Evolutionary conservation across 2,329 filamentous ascomycete species (phyloP).

Genomic region (Colletotrichum abscissum): DNA sequence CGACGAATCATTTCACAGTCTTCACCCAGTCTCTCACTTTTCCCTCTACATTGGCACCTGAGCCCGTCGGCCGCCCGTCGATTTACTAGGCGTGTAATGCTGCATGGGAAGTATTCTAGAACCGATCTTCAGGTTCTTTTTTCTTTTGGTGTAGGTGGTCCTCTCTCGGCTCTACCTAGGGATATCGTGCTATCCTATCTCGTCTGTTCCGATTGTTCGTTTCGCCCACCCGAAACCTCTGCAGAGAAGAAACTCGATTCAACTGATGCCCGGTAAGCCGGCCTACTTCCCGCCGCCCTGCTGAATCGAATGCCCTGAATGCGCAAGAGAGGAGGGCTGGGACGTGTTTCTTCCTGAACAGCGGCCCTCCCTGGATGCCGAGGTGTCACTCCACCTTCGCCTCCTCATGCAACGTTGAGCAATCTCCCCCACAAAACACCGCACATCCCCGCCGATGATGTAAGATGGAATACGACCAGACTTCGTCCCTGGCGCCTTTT

Average conservation of each 20-base stretch:
- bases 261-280: conserved; percentile 2
- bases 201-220: neutral
- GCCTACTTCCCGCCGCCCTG: conserved; percentile 1
- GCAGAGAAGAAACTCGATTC: neutral
- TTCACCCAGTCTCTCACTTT: conserved; percentile 5
- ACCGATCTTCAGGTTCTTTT: conserved; percentile 17
- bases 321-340: conserved; percentile 10
- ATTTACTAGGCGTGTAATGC: neutral
- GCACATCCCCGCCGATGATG: conserved; percentile 33
- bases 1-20: conserved; percentile 12
- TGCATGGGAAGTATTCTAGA: conserved; percentile 30
- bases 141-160: neutral
- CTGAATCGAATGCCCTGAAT: neutral
- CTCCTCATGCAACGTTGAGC: conserved; percentile 30
- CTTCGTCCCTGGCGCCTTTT: neutral
- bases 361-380: conserved; percentile 30
- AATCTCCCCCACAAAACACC: conserved; percentile 21
- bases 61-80: conserved; percentile 6
- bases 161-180: neutral
- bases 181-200: neutral
- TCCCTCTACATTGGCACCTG: neutral
- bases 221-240: conserved; percentile 9
- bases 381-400: conserved; percentile 30
- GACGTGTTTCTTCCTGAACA: conserved; percentile 32
- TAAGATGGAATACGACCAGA: conserved; percentile 24